These are phyloP conservation scores for Coccomyxa subellipsoidea DNA, from an alignment of 163 green algal species.

Conservation along the genomic window DNA sequence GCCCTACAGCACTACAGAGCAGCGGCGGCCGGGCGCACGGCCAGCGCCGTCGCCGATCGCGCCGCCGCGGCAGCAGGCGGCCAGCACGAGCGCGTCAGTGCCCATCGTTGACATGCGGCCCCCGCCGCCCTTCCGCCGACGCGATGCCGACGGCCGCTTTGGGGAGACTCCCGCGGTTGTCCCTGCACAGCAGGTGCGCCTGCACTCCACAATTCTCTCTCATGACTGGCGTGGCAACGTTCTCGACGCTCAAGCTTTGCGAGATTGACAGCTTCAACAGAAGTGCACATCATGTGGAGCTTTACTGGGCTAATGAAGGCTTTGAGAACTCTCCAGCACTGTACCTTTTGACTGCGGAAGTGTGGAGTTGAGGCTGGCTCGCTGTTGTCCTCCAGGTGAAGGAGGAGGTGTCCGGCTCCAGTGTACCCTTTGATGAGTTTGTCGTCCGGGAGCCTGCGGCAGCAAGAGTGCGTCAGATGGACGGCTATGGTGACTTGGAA, in stretches of 20 bases:
- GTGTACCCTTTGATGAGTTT: neutral
- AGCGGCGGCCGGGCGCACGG: neutral
- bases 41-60: neutral
- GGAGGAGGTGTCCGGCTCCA: neutral
- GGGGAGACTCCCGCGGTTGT: neutral
- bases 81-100: slow-evolving; percentile 1
- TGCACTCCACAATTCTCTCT: neutral
- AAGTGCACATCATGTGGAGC: no score
- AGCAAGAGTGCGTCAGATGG: neutral
- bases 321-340: neutral
- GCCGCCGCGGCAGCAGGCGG: neutral
- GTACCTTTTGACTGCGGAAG: no score
- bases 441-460: slow-evolving; percentile 1
- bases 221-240: neutral
- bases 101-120: neutral
- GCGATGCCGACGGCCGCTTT: neutral
- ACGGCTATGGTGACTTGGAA: neutral
- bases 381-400: neutral
- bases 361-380: no score
- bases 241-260: no score
- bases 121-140: neutral
- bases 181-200: neutral
- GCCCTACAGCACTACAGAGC: neutral
- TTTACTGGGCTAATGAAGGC: no score
- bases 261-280: no score